phyloP scores from a whole-genome alignment of 148 eudicot species.

The Rheum nobile region DNA sequence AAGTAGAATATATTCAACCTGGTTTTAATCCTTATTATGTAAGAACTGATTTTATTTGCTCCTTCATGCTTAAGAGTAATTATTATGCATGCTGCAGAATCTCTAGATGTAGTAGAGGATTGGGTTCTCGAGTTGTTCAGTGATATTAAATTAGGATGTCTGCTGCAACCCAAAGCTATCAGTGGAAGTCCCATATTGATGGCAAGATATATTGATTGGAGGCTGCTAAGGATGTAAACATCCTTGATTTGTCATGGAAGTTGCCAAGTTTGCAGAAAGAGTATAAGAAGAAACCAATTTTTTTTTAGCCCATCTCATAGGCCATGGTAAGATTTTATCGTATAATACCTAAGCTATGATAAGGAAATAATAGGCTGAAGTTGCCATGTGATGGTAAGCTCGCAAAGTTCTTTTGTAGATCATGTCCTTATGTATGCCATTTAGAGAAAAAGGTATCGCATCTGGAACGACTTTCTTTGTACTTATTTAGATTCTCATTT shows the following conservation, averaged over 20 bases:
- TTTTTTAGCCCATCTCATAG: conserved; percentile 86
- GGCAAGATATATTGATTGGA: conserved; percentile 84
- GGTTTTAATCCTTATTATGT: conserved; percentile 13
- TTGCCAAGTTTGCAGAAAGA: conserved; percentile 76
- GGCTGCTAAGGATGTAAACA: conserved; percentile 88
- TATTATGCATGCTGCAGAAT: conserved; percentile 44
- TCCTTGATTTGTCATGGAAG: conserved; percentile 84
- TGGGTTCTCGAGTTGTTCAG: conserved; percentile 82
- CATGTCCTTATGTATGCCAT: conserved; percentile 50
- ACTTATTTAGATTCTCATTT: background rate
- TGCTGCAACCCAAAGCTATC: conserved; percentile 28
- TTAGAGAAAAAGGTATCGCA: conserved; percentile 38
- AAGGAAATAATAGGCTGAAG: background rate
- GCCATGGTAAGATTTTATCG: conserved; percentile 63
- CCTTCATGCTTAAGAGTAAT: background rate
- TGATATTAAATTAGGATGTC: conserved; percentile 48
- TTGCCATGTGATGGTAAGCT: conserved; percentile 16
- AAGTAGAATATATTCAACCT: conserved; percentile 82
- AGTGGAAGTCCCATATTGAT: conserved; percentile 43
- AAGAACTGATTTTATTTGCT: background rate
- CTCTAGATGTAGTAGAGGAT: conserved; percentile 74
- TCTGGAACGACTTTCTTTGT: background rate
- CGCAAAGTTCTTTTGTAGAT: conserved; percentile 51
- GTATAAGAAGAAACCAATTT: conserved; percentile 76
- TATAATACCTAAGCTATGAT: background rate